These are phyloP conservation scores for Phytophthora agathidicida DNA, from an alignment of 352 stramenopile genomes.

Conservation along the genomic window DNA sequence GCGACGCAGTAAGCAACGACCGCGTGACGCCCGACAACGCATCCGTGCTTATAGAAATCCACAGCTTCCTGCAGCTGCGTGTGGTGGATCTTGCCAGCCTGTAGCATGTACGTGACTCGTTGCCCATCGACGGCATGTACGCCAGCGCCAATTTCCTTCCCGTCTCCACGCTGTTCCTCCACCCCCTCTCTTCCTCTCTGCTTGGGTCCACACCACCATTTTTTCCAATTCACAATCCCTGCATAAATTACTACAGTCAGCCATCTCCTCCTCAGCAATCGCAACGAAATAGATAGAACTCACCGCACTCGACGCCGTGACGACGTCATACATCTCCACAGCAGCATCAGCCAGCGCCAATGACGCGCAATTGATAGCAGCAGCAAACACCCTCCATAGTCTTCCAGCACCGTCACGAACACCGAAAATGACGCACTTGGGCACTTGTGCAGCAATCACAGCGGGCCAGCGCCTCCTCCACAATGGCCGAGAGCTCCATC, in stretches of 20 bases:
- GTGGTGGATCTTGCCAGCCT: conserved; percentile 82
- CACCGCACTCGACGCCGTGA: conserved; percentile 78
- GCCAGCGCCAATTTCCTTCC: conserved; percentile 74
- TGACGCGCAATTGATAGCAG: conserved; percentile 87
- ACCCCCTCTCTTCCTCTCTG: no score
- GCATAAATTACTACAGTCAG: conserved; percentile 4
- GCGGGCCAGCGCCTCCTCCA: conserved; percentile 78
- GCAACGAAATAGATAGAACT: no score
- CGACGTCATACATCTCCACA: conserved; percentile 93
- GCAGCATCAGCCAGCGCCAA: conserved; percentile 88
- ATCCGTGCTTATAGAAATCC: conserved; percentile 90
- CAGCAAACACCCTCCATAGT: conserved; percentile 85
- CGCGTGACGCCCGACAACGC: conserved; percentile 67
- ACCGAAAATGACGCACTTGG: conserved; percentile 92
- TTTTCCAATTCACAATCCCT: conserved; percentile 60
- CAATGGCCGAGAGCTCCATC: conserved; percentile 76
- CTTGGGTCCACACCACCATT: conserved; percentile 82
- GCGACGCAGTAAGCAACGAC: conserved; percentile 58
- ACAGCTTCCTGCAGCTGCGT: conserved; percentile 81
- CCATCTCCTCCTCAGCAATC: no score
- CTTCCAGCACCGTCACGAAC: conserved; percentile 88
- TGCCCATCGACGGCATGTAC: conserved; percentile 87
- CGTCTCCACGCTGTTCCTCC: conserved; percentile 66
- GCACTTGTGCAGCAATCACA: conserved; percentile 88
- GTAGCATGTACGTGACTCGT: conserved; percentile 88